These are phyloP conservation scores for Coelastrella sp. DNA, from an alignment of 139 green algal genomes.

Conservation along the genomic window DNA sequence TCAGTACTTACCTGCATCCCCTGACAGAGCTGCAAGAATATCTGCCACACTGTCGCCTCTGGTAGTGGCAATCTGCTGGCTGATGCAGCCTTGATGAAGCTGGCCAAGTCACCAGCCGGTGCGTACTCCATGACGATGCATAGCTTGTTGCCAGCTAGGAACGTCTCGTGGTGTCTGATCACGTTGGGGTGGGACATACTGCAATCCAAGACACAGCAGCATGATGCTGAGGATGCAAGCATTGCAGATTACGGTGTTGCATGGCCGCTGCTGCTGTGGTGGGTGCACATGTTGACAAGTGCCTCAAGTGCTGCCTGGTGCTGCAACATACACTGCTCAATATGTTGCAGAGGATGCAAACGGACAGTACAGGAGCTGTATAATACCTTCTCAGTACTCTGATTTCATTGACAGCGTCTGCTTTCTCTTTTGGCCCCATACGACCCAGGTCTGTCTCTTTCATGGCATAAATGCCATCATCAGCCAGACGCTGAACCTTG, in stretches of 20 bases:
- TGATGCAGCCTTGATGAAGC: slow-evolving; percentile 60
- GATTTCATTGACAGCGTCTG: slow-evolving; percentile 79
- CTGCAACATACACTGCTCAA: neutral
- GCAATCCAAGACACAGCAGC: neutral
- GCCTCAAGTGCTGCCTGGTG: neutral
- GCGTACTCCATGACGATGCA: slow-evolving; percentile 81
- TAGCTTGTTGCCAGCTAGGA: slow-evolving; percentile 68
- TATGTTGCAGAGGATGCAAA: too few relatives aligned
- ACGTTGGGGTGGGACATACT: slow-evolving; percentile 61
- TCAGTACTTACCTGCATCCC: slow-evolving; percentile 55
- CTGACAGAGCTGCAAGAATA: slow-evolving; percentile 58
- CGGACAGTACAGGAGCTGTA: too few relatives aligned
- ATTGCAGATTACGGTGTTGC: neutral
- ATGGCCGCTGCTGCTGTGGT: neutral
- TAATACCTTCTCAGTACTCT: slow-evolving; percentile 57
- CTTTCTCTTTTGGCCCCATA: slow-evolving; percentile 62
- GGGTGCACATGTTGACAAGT: neutral
- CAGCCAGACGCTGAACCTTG: slow-evolving; percentile 54
- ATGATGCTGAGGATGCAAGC: neutral
- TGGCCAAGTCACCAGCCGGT: slow-evolving; percentile 61
- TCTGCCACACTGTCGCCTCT: slow-evolving; percentile 72
- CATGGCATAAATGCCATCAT: slow-evolving; percentile 70
- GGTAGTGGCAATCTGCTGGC: slow-evolving; percentile 58
- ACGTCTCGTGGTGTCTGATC: slow-evolving; percentile 70
- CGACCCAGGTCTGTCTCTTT: slow-evolving; percentile 76